These are phyloP conservation scores for Onygenales sp. DNA, from an alignment of 2,329 filamentous ascomycete species.

Conservation along the genomic window DNA sequence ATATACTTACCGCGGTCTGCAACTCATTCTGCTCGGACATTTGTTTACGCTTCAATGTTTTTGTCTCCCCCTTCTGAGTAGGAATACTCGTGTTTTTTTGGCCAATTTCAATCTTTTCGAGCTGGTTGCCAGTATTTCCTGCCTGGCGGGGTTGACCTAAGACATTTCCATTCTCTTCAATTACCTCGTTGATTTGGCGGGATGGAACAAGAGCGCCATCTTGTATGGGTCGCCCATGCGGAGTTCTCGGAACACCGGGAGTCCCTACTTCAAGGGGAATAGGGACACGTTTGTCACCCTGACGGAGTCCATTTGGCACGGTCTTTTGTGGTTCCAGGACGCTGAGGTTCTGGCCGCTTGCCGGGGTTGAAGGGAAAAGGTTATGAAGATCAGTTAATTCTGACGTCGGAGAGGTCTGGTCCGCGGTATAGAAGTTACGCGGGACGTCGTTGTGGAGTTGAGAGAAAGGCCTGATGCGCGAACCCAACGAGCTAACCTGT, in stretches of 20 bases:
- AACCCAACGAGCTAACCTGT: neutral
- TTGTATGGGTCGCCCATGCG: too few relatives aligned
- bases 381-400: constrained; percentile 20
- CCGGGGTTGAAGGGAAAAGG: constrained; percentile 18
- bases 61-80: too few relatives aligned
- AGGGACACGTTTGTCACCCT: neutral
- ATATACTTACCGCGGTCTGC: neutral
- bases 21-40: neutral
- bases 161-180: neutral
- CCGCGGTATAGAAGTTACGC: constrained; percentile 3
- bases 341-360: constrained; percentile 2
- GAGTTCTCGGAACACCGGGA: neutral
- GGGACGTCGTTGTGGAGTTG: constrained; percentile 16
- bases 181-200: neutral
- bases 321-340: neutral
- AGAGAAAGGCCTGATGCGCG: constrained; percentile 25
- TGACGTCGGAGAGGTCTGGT: constrained; percentile 11
- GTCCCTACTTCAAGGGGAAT: neutral
- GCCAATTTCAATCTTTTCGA: too few relatives aligned
- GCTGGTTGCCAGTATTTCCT: too few relatives aligned
- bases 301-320: neutral
- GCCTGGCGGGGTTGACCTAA: too few relatives aligned
- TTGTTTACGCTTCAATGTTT: neutral
- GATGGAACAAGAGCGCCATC: too few relatives aligned
- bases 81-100: too few relatives aligned